phyloP scores from a whole-genome alignment of 1,284 basidiomycete genomes.

The Trichosporon asahii region DNA sequence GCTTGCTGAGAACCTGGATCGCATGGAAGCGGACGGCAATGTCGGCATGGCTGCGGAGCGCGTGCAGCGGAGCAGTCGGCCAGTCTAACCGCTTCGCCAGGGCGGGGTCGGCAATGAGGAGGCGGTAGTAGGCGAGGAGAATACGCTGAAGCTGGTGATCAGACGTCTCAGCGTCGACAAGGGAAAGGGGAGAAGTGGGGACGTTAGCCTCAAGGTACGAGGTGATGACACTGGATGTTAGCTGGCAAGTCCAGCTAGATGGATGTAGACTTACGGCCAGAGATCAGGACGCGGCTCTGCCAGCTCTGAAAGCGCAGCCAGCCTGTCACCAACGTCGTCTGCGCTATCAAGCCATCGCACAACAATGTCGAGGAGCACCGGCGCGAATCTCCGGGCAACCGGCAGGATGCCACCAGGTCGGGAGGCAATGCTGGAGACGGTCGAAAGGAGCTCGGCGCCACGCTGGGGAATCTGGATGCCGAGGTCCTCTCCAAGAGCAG shows the following conservation, averaged over 20 bases:
- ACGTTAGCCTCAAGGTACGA: slow-evolving; percentile 26
- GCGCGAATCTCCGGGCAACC: slow-evolving; percentile 37
- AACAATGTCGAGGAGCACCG: slow-evolving; percentile 40
- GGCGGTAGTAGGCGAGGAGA: slow-evolving; percentile 74
- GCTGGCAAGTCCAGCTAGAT: neutral
- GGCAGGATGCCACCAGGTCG: slow-evolving; percentile 26
- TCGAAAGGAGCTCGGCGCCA: slow-evolving; percentile 25
- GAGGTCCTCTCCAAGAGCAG: slow-evolving; percentile 13
- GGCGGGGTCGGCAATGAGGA: slow-evolving; percentile 67
- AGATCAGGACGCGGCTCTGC: slow-evolving; percentile 38
- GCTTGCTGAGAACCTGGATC: slow-evolving; percentile 69
- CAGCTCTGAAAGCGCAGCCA: slow-evolving; percentile 34
- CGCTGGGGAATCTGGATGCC: slow-evolving; percentile 4
- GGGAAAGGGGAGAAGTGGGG: slow-evolving; percentile 29
- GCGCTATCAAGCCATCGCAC: slow-evolving; percentile 41
- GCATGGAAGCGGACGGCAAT: slow-evolving; percentile 65
- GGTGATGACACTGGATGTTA: slow-evolving; percentile 27
- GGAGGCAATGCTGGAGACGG: slow-evolving; percentile 28
- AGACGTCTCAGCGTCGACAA: slow-evolving; percentile 31
- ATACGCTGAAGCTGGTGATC: slow-evolving; percentile 57
- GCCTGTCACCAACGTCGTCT: slow-evolving; percentile 32
- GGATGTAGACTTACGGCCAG: slow-evolving; percentile 42
- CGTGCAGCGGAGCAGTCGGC: slow-evolving; percentile 59
- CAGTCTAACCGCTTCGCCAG: slow-evolving; percentile 64
- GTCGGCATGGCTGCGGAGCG: slow-evolving; percentile 57